Evolutionary conservation across 2,329 filamentous ascomycete genomes (phyloP).

Genomic region (Colletotrichum sansevieriae): DNA sequence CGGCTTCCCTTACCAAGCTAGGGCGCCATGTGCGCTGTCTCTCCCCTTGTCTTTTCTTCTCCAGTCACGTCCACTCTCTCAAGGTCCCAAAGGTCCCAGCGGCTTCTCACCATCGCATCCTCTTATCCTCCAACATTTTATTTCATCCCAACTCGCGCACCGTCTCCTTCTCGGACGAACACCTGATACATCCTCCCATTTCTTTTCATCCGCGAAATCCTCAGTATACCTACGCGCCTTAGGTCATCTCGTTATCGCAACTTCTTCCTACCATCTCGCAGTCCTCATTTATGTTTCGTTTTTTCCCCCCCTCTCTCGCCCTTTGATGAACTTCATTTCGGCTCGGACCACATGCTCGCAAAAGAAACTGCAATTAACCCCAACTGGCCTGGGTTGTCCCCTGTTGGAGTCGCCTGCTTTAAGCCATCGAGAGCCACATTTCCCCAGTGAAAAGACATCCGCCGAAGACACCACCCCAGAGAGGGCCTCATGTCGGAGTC

Average conservation of each 20-base stretch:
- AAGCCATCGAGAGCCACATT: slow-evolving; percentile 14
- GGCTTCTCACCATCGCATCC: slow-evolving; percentile 6
- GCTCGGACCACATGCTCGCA: slow-evolving; percentile 40
- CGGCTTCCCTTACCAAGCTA: too few species aligned
- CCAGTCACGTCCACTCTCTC: neutral
- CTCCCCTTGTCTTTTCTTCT: neutral
- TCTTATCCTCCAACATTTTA: neutral
- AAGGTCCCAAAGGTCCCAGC: slow-evolving; percentile 3
- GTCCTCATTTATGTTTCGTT: neutral
- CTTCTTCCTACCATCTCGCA: neutral
- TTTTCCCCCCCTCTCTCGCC: neutral
- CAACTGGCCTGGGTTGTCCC: slow-evolving; percentile 19
- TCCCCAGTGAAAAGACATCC: slow-evolving; percentile 27
- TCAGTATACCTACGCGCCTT: neutral
- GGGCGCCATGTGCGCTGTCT: too few species aligned
- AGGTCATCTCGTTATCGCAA: slow-evolving; percentile 5
- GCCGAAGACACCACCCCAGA: slow-evolving; percentile 14
- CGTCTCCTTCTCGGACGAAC: slow-evolving; percentile 5
- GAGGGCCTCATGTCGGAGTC: neutral
- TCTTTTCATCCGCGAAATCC: neutral
- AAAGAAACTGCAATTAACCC: slow-evolving; percentile 32
- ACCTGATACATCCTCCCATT: neutral
- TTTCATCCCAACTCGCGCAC: neutral
- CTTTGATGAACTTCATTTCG: slow-evolving; percentile 38
- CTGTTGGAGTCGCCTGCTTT: slow-evolving; percentile 17